These are phyloP conservation scores for Fusarium beomiforme DNA, from an alignment of 2,329 filamentous ascomycete species.

Conservation along the genomic window DNA sequence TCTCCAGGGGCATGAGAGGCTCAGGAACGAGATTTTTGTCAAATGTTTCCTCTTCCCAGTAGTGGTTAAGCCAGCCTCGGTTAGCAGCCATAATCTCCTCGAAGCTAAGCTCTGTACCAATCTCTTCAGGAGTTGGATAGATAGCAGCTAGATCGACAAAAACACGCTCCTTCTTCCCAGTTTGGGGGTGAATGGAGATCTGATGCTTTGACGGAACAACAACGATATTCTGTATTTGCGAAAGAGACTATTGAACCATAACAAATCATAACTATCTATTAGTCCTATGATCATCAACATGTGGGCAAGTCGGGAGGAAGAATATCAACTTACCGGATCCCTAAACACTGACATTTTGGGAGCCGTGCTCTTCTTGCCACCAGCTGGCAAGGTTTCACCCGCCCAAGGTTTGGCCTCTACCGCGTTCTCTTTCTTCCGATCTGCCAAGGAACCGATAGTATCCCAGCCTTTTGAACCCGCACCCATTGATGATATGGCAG, in stretches of 20 bases:
- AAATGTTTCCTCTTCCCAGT: constrained; percentile 61
- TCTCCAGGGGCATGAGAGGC: constrained; percentile 40
- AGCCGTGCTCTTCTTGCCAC: constrained; percentile 77
- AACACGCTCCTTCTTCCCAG: constrained; percentile 84
- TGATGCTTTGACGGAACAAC: constrained; percentile 78
- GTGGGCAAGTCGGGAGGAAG: constrained; percentile 57
- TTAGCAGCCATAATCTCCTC: constrained; percentile 87
- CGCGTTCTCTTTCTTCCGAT: constrained; percentile 93
- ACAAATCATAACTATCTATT: constrained; percentile 70
- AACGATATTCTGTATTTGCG: constrained; percentile 72
- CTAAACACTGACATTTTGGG: constrained; percentile 93
- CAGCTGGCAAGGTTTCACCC: constrained; percentile 88
- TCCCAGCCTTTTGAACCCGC: constrained; percentile 83
- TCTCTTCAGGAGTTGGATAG: constrained; percentile 80
- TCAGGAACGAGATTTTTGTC: constrained; percentile 48
- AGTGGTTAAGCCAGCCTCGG: constrained; percentile 73
- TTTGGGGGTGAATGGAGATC: constrained; percentile 83
- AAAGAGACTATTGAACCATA: constrained; percentile 63
- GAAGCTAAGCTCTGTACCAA: constrained; percentile 83
- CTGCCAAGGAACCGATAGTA: constrained; percentile 84
- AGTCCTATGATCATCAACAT: constrained; percentile 97
- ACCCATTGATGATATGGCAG: constrained; percentile 63
- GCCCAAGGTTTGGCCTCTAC: constrained; percentile 89
- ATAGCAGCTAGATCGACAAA: constrained; percentile 87
- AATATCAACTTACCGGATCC: constrained; percentile 78